Evolutionary conservation across 345 rosid genomes (phyloP).

Genomic region (Triadica sebifera): DNA sequence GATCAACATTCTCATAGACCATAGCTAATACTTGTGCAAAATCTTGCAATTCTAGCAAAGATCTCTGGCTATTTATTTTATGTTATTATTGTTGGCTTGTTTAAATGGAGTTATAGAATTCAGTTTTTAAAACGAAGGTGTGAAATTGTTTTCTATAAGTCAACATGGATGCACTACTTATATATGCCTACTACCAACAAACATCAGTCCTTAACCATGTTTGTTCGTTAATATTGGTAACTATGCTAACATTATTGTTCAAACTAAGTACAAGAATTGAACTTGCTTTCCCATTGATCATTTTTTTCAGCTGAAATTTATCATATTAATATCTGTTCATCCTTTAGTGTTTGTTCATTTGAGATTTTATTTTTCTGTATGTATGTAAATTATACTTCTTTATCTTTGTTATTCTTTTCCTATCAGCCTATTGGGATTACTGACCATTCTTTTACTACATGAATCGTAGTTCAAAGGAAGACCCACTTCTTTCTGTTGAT

Average conservation of each 20-base stretch:
- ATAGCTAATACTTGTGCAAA: background rate
- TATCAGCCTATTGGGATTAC: constrained; percentile 3
- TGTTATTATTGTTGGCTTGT: background rate
- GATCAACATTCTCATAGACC: background rate
- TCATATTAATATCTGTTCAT: background rate
- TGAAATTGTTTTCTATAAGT: background rate
- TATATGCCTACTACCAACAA: background rate
- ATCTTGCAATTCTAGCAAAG: background rate
- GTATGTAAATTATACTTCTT: background rate
- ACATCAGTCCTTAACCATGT: background rate
- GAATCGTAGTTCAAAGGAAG: constrained; percentile 58
- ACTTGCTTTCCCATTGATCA: background rate
- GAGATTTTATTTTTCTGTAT: background rate
- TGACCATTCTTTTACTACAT: constrained; percentile 18
- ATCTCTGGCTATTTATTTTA: background rate
- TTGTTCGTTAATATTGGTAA: background rate
- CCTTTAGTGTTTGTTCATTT: background rate
- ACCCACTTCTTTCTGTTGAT: constrained; percentile 45
- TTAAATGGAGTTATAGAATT: background rate
- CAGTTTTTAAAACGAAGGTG: background rate
- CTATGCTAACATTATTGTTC: background rate
- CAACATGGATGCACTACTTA: too few species aligned
- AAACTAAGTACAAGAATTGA: background rate
- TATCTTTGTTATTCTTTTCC: background rate
- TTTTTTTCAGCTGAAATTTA: background rate